Evolutionary conservation across 257 asterid genomes (phyloP).

Genomic region (Nicotiana tomentosiformis): DNA sequence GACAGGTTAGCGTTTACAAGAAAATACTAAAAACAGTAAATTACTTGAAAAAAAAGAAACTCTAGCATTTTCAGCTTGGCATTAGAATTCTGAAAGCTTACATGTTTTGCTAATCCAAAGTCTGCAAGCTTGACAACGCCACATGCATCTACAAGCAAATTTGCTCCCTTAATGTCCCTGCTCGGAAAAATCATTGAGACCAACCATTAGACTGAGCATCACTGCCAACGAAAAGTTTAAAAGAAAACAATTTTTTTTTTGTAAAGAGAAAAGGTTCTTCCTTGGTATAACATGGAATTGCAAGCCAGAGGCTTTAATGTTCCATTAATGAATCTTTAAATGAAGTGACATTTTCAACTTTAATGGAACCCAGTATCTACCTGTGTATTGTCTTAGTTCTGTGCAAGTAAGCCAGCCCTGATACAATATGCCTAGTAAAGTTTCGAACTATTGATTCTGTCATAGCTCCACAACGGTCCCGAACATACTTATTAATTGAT

Average conservation of each 20-base stretch:
- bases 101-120: conserved; percentile 91
- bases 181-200: conserved; percentile 11
- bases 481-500: conserved; percentile 58
- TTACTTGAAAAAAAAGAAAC: background rate
- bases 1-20: background rate
- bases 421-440: conserved; percentile 84
- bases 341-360: background rate
- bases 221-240: background rate
- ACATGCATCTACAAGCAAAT: conserved; percentile 76
- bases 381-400: conserved; percentile 78
- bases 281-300: background rate
- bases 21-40: background rate
- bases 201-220: background rate
- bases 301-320: background rate
- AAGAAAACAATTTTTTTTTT: no score
- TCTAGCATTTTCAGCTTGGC: background rate
- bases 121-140: conserved; percentile 91
- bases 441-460: conserved; percentile 76
- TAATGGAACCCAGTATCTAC: conserved; percentile 20
- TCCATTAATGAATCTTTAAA: background rate
- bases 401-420: conserved; percentile 87
- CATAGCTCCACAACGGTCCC: conserved; percentile 71
- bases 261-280: background rate
- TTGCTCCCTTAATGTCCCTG: conserved; percentile 95
- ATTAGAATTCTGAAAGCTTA: conserved; percentile 31